Evolutionary conservation across 78 protist genomes (phyloP).

Genomic region (Tieghemostelium lacteum): DNA sequence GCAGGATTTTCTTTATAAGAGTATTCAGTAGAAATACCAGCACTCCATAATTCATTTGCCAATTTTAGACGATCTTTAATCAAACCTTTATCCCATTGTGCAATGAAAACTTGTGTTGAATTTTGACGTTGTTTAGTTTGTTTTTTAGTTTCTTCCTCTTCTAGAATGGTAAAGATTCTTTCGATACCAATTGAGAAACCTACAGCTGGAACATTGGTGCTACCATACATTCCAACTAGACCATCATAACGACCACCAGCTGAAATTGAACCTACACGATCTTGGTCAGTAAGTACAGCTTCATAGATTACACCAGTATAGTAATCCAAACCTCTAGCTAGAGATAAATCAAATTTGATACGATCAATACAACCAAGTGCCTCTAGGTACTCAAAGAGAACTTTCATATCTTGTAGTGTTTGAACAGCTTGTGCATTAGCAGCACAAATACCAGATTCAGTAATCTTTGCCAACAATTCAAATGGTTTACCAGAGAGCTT

Average conservation of each 20-base stretch:
- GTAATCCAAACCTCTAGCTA: constrained; percentile 97
- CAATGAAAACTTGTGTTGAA: constrained; percentile 74
- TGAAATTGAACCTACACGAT: constrained; percentile 91
- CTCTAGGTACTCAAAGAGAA: constrained; percentile 77
- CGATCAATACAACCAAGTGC: constrained; percentile 24
- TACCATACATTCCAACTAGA: constrained; percentile 92
- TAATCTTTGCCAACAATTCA: constrained; percentile 44
- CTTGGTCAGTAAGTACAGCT: constrained; percentile 82
- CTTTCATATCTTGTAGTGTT: constrained; percentile 72
- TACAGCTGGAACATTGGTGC: constrained; percentile 91
- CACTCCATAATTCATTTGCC: constrained; percentile 83
- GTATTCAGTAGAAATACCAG: constrained; percentile 86
- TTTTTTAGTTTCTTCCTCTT: constrained; percentile 33
- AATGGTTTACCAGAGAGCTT: constrained; percentile 59
- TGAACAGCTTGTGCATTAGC: constrained; percentile 63
- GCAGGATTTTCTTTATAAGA: constrained; percentile 80
- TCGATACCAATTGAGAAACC: constrained; percentile 96
- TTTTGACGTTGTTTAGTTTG: constrained; percentile 17
- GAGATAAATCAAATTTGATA: constrained; percentile 87
- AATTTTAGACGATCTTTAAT: constrained; percentile 80
- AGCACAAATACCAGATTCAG: constrained; percentile 10
- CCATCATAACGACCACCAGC: constrained; percentile 98
- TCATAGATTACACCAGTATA: constrained; percentile 97
- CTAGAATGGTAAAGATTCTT: constrained; percentile 91
- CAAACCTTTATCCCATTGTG: constrained; percentile 51